Conservation (phyloP, 352 stramenopile species). For the Pythium sp. region DNA sequence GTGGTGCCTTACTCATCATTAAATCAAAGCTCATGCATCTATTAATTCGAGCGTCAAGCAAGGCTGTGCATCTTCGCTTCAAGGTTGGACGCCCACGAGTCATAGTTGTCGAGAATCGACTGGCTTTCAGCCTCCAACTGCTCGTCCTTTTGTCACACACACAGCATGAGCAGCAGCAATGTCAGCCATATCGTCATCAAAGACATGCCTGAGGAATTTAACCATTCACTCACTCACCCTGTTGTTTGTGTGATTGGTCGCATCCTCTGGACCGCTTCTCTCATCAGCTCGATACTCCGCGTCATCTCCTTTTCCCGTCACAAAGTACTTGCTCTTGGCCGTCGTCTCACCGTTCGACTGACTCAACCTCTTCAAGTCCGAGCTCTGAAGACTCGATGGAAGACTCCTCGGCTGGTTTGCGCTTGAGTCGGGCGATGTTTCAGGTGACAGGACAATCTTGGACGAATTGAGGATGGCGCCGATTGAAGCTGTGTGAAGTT, state of each 20-base stretch:
- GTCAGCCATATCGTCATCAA: neutral
- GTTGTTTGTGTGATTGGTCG: slow-evolving; percentile 10
- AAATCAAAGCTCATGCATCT: neutral
- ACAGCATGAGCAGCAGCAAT: neutral
- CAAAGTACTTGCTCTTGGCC: neutral
- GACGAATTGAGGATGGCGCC: slow-evolving; percentile 49
- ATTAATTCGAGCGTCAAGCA: slow-evolving; percentile 23
- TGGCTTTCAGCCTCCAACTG: slow-evolving; percentile 19
- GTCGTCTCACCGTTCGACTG: neutral
- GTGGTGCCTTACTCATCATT: neutral
- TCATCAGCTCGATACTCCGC: neutral
- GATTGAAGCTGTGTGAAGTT: slow-evolving; percentile 29
- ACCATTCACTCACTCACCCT: neutral
- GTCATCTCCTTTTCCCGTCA: neutral
- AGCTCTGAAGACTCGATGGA: slow-evolving; percentile 3
- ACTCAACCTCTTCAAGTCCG: neutral
- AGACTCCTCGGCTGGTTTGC: slow-evolving; percentile 28
- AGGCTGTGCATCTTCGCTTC: slow-evolving; percentile 51
- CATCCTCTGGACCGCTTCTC: slow-evolving; percentile 5
- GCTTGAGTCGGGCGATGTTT: slow-evolving; percentile 17
- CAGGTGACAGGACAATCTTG: slow-evolving; percentile 24
- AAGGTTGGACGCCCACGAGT: slow-evolving; percentile 46
- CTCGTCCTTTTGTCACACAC: neutral
- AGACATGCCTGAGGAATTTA: neutral
- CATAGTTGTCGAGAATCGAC: slow-evolving; percentile 50